Evolutionary conservation across 1,284 basidiomycete species (phyloP).

Genomic region (Sporisorium iseilematis-ciliati): DNA sequence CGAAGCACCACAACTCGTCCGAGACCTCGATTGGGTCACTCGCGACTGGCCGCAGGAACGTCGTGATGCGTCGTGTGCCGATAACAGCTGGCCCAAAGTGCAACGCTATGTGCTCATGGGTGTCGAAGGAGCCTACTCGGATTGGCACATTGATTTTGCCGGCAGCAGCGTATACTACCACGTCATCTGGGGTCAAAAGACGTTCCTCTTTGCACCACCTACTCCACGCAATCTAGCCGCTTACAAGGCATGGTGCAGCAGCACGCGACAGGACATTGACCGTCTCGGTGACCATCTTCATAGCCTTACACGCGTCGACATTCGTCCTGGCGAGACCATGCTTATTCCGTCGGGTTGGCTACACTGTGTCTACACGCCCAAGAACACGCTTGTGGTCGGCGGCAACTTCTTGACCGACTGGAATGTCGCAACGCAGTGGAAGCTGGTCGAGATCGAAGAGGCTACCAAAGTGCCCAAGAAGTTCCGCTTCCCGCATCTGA

Average conservation of each 20-base stretch:
- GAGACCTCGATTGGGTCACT: constrained; percentile 96
- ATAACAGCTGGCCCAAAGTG: constrained; percentile 83
- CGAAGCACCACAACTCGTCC: constrained; percentile 77
- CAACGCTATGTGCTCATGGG: constrained; percentile 97
- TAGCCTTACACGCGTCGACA: constrained; percentile 84
- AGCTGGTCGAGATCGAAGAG: constrained; percentile 89
- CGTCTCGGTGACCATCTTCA: constrained; percentile 94
- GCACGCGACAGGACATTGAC: constrained; percentile 83
- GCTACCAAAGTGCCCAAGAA: constrained; percentile 92
- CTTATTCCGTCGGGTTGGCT: constrained; percentile 81
- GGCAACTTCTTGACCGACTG: constrained; percentile 78
- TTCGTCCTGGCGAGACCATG: constrained; percentile 90
- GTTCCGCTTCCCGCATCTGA: constrained; percentile 83
- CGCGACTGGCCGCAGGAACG: constrained; percentile 82
- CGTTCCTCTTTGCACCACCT: constrained; percentile 92
- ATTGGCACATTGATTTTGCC: constrained; percentile 64
- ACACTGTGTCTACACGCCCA: constrained; percentile 92
- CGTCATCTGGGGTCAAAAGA: constrained; percentile 73
- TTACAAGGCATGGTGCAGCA: constrained; percentile 79
- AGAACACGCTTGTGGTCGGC: constrained; percentile 92
- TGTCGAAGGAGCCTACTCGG: constrained; percentile 84
- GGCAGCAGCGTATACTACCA: constrained; percentile 51
- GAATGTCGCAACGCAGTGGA: constrained; percentile 74
- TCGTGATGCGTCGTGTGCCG: constrained; percentile 44
- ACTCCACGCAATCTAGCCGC: constrained; percentile 88